Base-by-base conservation (phyloP, 148 eudicot species). In the Vaccinium macrocarpon region DNA sequence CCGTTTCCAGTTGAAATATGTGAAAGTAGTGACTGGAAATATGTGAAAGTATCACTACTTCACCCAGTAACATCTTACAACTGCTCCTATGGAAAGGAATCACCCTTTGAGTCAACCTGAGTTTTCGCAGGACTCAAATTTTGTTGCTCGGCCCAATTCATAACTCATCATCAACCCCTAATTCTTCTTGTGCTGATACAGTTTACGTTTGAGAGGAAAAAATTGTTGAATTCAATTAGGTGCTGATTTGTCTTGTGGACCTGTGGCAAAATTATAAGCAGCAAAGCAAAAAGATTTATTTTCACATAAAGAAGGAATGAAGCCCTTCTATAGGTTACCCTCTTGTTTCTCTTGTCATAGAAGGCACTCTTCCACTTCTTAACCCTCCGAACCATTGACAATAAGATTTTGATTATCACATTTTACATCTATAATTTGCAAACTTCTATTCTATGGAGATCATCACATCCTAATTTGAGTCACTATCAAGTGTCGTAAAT, bases 121-220 rank as follows among this genome's bases (percentile, higher is more conserved):
- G 61, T 61, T n/a, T 55, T 57, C 23, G 1, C 50, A 50, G 13
- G 10, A 25, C 2, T 78, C 4, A 68, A 78, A 68, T 15, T 4
- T 76, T 78, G 19, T 81, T 15, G 21, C 62, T 50, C 70, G 19
- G 27, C 70, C 82, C 70, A 66, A 70, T 82, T 15, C 32, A 9
- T 68, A 64, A 70, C 78, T 19, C 62, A 50, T 71, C 64, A 46
- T 53, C 52, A 42, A 29, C 19, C 66, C 55, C n/a, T 35, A n/a
- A 53, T 27, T 53, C 84, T 72, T 32, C 27, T 53, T 5, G 42
- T 38, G 51, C 80, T 62, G 61, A 49, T 32, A 61, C 12, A 16
- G 53, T 21, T 52, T 0, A n/a, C 38, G 48, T 78, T 6, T 74
- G 21, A 50, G 15, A 32, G 38, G 42, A 8, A 46, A 80, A 80